Base-by-base conservation (phyloP, 2,329 filamentous ascomycete species). In the Colletotrichum somersetense region DNA sequence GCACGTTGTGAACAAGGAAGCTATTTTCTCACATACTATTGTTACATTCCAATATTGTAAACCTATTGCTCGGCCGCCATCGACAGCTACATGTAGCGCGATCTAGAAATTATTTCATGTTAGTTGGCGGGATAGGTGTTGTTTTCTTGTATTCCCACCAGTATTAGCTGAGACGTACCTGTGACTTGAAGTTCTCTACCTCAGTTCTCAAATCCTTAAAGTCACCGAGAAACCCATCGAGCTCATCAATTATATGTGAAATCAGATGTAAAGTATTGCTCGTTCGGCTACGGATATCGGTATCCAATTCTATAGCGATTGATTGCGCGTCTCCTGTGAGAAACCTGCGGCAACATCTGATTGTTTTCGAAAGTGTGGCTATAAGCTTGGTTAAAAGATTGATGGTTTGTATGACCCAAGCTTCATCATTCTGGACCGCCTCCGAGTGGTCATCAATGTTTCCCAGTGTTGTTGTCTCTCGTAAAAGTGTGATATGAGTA, bases 31-130 rank as follows among this genome's bases (percentile, higher is more conserved):
- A 58, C 64, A 14, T 50, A 67, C 65, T 30, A 67, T 56, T 30
- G 57, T 62, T 16, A 62, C 50, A 18, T 62, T 67, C 58, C 38
- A 56, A 2, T 67, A 40, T 7, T 67, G 65, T 2, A 67, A 10
- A 1, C 35, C n/a, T n/a, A 62, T 67, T 1, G 58, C 50, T 14
- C 65, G 23, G 1, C 42, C 35, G 16, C 50, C 30, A 4, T 62
- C 58, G 4, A 67, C 57, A 6, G 46, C 50, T 10, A 62, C n/a
- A 3, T 52, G 66, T 11, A 66, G 42, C 4, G 18, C 12, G 2
- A 65, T 30, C 62, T 65, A 26, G 1, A 2, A 23, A 14, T 11
- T 14, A 1, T 20, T 35, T 48, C 5, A 1, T 5, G 8, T 66
- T 10, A 57, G 42, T n/a, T 3, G 2, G 11, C 23, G 5, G 46